phyloP scores from a whole-genome alignment of 2,329 filamentous ascomycete genomes.

The Madurella fahalii region DNA sequence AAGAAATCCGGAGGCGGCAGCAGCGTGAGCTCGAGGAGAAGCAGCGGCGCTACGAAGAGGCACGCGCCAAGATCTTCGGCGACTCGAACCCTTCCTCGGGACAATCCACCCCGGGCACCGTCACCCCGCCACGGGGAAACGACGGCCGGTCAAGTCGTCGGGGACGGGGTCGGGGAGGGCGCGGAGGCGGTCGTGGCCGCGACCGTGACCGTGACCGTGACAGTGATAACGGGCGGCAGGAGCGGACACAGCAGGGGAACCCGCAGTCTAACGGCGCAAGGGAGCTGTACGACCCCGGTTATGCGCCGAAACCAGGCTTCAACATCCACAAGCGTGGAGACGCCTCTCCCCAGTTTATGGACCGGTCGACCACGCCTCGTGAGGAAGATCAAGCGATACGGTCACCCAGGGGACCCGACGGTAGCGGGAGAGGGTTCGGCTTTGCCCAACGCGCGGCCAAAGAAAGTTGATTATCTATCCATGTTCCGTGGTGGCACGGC shows the following conservation, averaged over 20 bases:
- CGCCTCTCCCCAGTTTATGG: slow-evolving; percentile 33
- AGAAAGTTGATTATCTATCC: slow-evolving; percentile 37
- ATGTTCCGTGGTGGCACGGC: slow-evolving; percentile 20
- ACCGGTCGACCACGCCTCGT: slow-evolving; percentile 44
- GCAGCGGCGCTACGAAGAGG: slow-evolving; percentile 85
- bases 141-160: slow-evolving; percentile 39
- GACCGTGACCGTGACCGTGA: slow-evolving; percentile 30
- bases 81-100: slow-evolving; percentile 52
- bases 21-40: slow-evolving; percentile 82
- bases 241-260: slow-evolving; percentile 31
- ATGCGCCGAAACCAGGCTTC: slow-evolving; percentile 59
- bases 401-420: slow-evolving; percentile 72
- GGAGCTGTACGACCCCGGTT: slow-evolving; percentile 76
- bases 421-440: slow-evolving; percentile 71
- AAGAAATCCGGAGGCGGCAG: slow-evolving; percentile 74
- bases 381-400: slow-evolving; percentile 66
- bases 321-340: slow-evolving; percentile 42
- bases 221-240: slow-evolving; percentile 9
- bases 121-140: slow-evolving; percentile 53
- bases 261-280: slow-evolving; percentile 37
- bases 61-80: slow-evolving; percentile 81
- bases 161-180: slow-evolving; percentile 46
- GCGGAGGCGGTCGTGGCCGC: slow-evolving; percentile 38
- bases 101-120: slow-evolving; percentile 57
- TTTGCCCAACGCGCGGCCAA: slow-evolving; percentile 62